These are phyloP conservation scores for Diospyros kaki DNA, from an alignment of 148 eudicot genomes.

Conservation along the genomic window DNA sequence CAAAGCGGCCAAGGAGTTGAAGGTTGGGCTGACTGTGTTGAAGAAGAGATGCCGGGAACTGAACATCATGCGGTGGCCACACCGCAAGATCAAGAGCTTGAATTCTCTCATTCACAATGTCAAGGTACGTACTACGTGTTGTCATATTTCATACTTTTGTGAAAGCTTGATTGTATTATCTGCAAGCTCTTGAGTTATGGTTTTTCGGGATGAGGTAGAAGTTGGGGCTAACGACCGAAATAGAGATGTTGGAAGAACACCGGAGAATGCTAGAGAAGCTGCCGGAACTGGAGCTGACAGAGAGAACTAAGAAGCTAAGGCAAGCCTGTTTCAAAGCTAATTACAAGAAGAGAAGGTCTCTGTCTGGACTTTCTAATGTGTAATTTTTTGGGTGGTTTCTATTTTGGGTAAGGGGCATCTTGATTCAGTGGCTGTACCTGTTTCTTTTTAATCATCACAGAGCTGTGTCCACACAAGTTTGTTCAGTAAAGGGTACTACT, in stretches of 20 bases:
- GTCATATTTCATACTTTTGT: neutral
- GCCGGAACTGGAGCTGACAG: constrained; percentile 54
- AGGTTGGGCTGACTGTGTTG: constrained; percentile 72
- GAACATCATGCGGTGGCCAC: constrained; percentile 44
- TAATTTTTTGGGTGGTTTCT: neutral
- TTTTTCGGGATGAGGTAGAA: constrained; percentile 26
- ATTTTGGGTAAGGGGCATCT: neutral
- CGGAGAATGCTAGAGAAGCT: constrained; percentile 41
- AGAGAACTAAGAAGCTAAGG: constrained; percentile 53
- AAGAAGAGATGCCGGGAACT: constrained; percentile 82
- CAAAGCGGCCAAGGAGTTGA: constrained; percentile 63
- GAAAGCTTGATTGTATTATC: neutral
- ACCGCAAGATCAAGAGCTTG: constrained; percentile 60
- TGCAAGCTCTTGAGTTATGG: neutral
- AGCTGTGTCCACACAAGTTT: neutral
- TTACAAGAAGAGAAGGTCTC: constrained; percentile 53
- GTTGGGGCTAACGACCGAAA: constrained; percentile 37
- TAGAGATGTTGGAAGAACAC: constrained; percentile 51
- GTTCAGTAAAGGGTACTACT: neutral
- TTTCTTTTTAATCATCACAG: constrained; percentile 5
- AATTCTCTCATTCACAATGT: constrained; percentile 54
- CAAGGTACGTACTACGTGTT: constrained; percentile 30
- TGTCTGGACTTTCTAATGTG: neutral
- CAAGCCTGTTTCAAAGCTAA: constrained; percentile 80
- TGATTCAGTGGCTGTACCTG: neutral